Conservation (phyloP, 495 filamentous ascomycete genomes). For the Podospora pseudopauciseta region DNA sequence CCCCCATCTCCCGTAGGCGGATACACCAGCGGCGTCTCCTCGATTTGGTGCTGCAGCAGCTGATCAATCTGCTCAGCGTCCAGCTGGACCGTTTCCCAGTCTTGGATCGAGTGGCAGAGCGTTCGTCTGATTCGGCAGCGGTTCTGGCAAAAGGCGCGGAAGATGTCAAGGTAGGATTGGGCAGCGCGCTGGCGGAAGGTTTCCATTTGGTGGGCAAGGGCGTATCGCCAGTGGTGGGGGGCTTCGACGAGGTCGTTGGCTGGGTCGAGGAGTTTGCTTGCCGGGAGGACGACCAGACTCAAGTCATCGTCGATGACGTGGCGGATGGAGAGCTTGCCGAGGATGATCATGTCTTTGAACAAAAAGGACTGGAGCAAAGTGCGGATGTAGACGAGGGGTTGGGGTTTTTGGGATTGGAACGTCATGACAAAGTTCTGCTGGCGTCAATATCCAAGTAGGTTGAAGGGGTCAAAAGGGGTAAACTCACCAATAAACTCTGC, state of each 20-base stretch:
- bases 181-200: slow-evolving; percentile 70
- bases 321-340: slow-evolving; percentile 63
- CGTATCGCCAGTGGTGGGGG: slow-evolving; percentile 70
- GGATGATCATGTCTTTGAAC: slow-evolving; percentile 63
- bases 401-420: slow-evolving; percentile 73
- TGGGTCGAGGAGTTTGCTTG: slow-evolving; percentile 65
- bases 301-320: slow-evolving; percentile 78
- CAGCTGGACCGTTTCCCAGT: slow-evolving; percentile 81
- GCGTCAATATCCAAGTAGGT: slow-evolving; percentile 8
- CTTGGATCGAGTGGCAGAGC: slow-evolving; percentile 72
- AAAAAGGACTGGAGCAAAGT: slow-evolving; percentile 74
- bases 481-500: slow-evolving; percentile 60
- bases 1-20: slow-evolving; percentile 11
- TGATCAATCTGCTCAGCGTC: slow-evolving; percentile 79
- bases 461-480: slow-evolving; percentile 13
- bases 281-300: slow-evolving; percentile 68
- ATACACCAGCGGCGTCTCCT: slow-evolving; percentile 55
- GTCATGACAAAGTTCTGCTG: slow-evolving; percentile 61
- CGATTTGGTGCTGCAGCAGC: slow-evolving; percentile 60
- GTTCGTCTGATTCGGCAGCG: slow-evolving; percentile 79
- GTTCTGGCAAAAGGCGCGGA: slow-evolving; percentile 83
- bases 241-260: slow-evolving; percentile 71
- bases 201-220: slow-evolving; percentile 74
- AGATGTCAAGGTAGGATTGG: slow-evolving; percentile 76
- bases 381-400: slow-evolving; percentile 80